These are phyloP conservation scores for Arabidopsis lyrata DNA, from an alignment of 441 rosid species.

Conservation along the genomic window DNA sequence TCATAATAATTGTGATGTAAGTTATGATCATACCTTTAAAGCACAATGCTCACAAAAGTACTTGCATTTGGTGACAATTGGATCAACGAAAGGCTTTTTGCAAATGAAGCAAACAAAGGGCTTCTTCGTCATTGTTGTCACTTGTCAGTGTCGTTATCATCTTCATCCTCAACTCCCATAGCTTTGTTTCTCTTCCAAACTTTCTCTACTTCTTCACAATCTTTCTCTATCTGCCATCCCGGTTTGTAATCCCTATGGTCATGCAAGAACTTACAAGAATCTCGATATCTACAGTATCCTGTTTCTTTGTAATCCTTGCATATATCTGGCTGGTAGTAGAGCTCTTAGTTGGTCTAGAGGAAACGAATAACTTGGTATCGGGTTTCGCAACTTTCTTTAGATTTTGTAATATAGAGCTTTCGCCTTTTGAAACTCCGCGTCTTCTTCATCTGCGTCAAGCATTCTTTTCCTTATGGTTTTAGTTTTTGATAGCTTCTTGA, in stretches of 20 bases:
- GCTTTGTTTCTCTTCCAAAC: slow-evolving; percentile 63
- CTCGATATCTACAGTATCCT: slow-evolving; percentile 93
- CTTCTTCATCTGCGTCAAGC: slow-evolving; percentile 63
- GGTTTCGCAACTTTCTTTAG: slow-evolving; percentile 62
- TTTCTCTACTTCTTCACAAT: slow-evolving; percentile 94
- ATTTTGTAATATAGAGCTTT: slow-evolving; percentile 54
- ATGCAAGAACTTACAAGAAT: slow-evolving; percentile 60
- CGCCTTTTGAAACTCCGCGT: slow-evolving; percentile 54
- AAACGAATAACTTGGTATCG: slow-evolving; percentile 67
- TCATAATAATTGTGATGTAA: neutral
- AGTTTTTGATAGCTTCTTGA: slow-evolving; percentile 73
- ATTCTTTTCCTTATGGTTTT: slow-evolving; percentile 82
- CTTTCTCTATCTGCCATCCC: slow-evolving; percentile 53
- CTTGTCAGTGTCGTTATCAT: slow-evolving; percentile 47
- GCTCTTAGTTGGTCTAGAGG: slow-evolving; percentile 67
- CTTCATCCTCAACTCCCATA: slow-evolving; percentile 62
- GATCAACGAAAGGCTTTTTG: slow-evolving; percentile 82
- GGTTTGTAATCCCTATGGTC: too few relatives aligned
- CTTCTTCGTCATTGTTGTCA: slow-evolving; percentile 55
- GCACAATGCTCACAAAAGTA: slow-evolving; percentile 98
- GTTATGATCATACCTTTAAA: slow-evolving; percentile 57
- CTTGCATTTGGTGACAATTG: slow-evolving; percentile 88
- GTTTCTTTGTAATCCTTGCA: slow-evolving; percentile 97
- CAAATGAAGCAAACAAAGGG: slow-evolving; percentile 95
- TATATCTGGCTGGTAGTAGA: slow-evolving; percentile 76